A percentile compares a stretch with the other conserved stretches of the same genome.
Conservation (phyloP, 2,329 filamentous ascomycete species). For the Penicillium sp. region DNA sequence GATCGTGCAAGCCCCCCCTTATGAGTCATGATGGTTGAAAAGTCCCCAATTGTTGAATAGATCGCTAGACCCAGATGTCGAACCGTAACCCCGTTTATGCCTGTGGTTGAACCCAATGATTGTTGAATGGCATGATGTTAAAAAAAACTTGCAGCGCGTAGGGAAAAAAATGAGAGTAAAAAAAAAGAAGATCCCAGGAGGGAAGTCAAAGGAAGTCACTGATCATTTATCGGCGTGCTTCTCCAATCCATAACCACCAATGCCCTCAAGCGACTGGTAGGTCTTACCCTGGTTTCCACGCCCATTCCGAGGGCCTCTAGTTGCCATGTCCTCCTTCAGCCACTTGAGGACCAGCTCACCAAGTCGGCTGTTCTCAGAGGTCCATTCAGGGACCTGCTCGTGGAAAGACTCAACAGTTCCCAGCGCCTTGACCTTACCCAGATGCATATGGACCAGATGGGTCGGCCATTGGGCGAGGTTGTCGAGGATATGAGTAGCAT, state of each 20-base stretch:
- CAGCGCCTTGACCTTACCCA: conserved; percentile 86
- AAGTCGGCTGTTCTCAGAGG: conserved; percentile 74
- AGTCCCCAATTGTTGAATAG: conserved; percentile 33
- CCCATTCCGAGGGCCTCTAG: conserved; percentile 74
- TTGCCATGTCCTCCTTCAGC: conserved; percentile 77
- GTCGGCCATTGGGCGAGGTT: conserved; percentile 94
- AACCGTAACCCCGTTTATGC: conserved; percentile 23
- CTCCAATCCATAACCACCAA: conserved; percentile 66
- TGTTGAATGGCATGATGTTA: conserved; percentile 27
- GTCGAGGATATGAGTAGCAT: conserved; percentile 95
- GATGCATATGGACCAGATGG: conserved; percentile 92
- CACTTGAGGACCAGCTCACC: conserved; percentile 86
- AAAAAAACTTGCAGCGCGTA: conserved; percentile 3
- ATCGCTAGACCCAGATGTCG: conserved; percentile 20
- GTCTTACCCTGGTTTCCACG: conserved; percentile 52
- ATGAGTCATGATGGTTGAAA: conserved; percentile 27
- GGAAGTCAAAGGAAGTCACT: not conserved
- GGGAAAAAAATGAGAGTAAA: not conserved
- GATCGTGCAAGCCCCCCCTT: conserved; percentile 1
- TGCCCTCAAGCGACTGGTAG: conserved; percentile 57
- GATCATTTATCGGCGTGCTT: conserved; percentile 31
- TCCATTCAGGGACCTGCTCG: conserved; percentile 51
- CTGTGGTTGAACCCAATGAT: conserved; percentile 29
- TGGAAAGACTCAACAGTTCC: conserved; percentile 72
- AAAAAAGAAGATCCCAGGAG: not conserved